Percentiles rank a stretch among this genome's conserved stretches.
These are phyloP conservation scores for Exsudoporus floridanus DNA, from an alignment of 1,284 basidiomycete species.

Conservation along the genomic window DNA sequence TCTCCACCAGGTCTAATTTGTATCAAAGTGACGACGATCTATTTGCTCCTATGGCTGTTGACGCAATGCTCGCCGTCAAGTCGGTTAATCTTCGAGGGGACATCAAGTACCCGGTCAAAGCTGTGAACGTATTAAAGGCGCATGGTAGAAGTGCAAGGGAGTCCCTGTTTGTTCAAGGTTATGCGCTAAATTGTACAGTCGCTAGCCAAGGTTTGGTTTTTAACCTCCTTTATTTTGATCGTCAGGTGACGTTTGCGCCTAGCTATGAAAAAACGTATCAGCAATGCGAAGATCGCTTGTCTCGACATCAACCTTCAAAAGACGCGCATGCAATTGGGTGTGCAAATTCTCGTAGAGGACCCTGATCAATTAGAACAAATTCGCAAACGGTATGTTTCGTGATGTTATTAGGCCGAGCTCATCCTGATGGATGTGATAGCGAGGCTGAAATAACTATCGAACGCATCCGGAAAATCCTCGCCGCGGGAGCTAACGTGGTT, in stretches of 20 bases:
- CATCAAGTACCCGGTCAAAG: conserved; percentile 99
- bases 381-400: conserved; percentile 70
- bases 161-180: conserved; percentile 93
- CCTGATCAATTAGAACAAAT: conserved; percentile 97
- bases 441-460: conserved; percentile 97
- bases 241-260: conserved; percentile 4
- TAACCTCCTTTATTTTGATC: background rate
- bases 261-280: conserved; percentile 98
- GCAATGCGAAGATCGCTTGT: conserved; percentile 95
- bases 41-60: conserved; percentile 97
- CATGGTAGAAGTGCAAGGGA: conserved; percentile 96
- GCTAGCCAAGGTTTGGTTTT: conserved; percentile 83
- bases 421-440: conserved; percentile 41
- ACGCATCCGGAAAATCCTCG: conserved; percentile 94
- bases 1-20: conserved; percentile 6
- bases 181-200: conserved; percentile 98
- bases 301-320: conserved; percentile 99
- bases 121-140: conserved; percentile 98
- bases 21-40: conserved; percentile 89
- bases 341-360: conserved; percentile 97
- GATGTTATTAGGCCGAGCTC: background rate
- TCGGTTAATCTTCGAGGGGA: conserved; percentile 94
- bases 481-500: conserved; percentile 94
- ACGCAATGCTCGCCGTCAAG: conserved; percentile 98
- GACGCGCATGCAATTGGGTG: conserved; percentile 95